phyloP scores from a whole-genome alignment of 2,329 filamentous ascomycete species.

The Calonectria ilicicola region DNA sequence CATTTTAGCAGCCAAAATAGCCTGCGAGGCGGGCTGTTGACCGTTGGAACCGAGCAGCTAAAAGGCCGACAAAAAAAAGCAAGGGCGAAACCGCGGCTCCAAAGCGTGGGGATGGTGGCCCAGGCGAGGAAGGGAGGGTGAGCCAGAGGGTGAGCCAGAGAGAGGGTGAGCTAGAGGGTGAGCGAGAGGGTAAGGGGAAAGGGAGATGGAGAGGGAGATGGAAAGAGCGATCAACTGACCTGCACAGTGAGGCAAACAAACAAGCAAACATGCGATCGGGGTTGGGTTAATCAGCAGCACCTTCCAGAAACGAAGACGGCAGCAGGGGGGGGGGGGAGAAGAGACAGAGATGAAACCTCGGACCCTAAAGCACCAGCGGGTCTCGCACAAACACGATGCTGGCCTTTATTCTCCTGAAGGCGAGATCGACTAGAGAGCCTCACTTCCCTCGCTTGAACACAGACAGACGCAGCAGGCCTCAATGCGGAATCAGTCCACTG shows the following conservation, averaged over 20 bases:
- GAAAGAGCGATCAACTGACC: too few species aligned
- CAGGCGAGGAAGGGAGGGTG: too few species aligned
- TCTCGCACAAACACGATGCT: neutral
- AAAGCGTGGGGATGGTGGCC: neutral
- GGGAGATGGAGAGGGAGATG: too few species aligned
- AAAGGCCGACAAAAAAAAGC: neutral
- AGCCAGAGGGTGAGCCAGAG: too few species aligned
- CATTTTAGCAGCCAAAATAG: neutral
- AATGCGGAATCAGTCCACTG: neutral
- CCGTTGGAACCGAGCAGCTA: neutral
- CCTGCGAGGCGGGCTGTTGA: neutral
- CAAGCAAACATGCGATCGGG: too few species aligned
- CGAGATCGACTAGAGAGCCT: neutral
- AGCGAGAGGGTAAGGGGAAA: too few species aligned
- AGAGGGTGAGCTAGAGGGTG: too few species aligned
- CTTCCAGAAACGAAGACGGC: neutral
- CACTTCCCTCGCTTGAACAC: neutral
- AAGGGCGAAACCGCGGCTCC: neutral
- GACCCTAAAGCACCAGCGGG: constrained; percentile 3
- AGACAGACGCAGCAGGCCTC: neutral
- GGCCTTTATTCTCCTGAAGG: neutral
- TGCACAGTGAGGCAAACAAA: too few species aligned
- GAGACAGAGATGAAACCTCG: neutral
- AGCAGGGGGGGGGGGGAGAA: neutral
- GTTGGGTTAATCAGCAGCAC: neutral